These are phyloP conservation scores for Metschnikowia cubensis DNA, from an alignment of 805 yeast species.

Conservation along the genomic window DNA sequence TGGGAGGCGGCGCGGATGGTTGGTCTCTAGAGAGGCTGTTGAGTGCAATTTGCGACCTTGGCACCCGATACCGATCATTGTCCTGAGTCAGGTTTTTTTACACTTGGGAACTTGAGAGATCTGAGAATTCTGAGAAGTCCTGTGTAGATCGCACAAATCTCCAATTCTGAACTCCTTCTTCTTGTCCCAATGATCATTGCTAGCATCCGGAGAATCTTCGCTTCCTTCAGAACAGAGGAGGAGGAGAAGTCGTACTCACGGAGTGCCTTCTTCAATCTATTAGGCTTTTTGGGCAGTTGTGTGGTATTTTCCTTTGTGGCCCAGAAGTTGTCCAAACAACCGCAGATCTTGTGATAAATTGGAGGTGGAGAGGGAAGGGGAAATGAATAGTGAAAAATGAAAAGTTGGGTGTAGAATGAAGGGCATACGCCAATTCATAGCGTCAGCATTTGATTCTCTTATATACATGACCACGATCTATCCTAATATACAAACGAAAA, in stretches of 20 bases:
- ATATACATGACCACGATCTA: slow-evolving; percentile 4
- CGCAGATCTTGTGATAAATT: slow-evolving; percentile 1
- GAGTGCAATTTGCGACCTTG: slow-evolving; percentile 59
- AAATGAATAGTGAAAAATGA: too few relatives aligned
- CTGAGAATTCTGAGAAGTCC: too few relatives aligned
- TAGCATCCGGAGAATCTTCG: slow-evolving; percentile 72
- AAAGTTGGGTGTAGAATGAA: neutral
- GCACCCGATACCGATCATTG: slow-evolving; percentile 66
- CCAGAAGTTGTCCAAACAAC: slow-evolving; percentile 43
- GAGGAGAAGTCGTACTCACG: slow-evolving; percentile 77
- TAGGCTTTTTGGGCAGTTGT: slow-evolving; percentile 80
- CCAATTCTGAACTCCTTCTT: neutral
- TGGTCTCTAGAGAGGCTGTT: slow-evolving; percentile 46
- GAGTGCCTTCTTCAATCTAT: slow-evolving; percentile 68
- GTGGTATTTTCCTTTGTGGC: slow-evolving; percentile 78
- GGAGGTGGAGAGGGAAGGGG: too few relatives aligned
- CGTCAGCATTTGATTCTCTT: neutral
- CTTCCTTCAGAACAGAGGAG: slow-evolving; percentile 80
- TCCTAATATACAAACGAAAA: slow-evolving; percentile 1
- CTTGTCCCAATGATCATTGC: slow-evolving; percentile 51
- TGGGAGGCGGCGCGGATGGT: slow-evolving; percentile 60
- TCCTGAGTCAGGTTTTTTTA: slow-evolving; percentile 39
- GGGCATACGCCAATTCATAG: too few relatives aligned
- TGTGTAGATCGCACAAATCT: neutral
- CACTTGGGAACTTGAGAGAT: too few relatives aligned